phyloP scores from a whole-genome alignment of 768 basidiomycete species.

The Sporobolomyces phaffii region DNA sequence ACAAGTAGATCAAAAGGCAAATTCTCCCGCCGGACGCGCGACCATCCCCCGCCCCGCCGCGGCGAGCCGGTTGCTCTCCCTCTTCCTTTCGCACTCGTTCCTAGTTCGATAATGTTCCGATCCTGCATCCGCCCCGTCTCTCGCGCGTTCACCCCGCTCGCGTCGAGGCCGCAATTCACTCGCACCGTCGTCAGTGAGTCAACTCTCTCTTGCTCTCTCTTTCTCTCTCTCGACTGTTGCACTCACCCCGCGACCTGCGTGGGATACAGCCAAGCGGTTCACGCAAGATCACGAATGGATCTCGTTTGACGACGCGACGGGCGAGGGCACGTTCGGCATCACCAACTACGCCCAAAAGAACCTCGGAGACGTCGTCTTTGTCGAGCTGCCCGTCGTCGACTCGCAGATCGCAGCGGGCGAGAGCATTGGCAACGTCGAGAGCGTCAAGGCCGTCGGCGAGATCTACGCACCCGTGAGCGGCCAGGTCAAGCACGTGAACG shows the following conservation, averaged over 20 bases:
- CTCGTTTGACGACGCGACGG: slow-evolving; percentile 64
- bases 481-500: slow-evolving; percentile 70
- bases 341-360: slow-evolving; percentile 87
- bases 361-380: slow-evolving; percentile 94
- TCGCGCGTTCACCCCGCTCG: neutral
- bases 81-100: neutral
- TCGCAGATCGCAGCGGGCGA: slow-evolving; percentile 59
- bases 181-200: slow-evolving; percentile 39
- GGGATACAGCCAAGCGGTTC: slow-evolving; percentile 51
- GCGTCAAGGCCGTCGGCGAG: slow-evolving; percentile 43
- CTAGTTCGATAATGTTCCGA: slow-evolving; percentile 9
- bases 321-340: slow-evolving; percentile 73
- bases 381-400: slow-evolving; percentile 72
- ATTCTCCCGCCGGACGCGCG: neutral
- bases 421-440: slow-evolving; percentile 42
- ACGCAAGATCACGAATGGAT: slow-evolving; percentile 84
- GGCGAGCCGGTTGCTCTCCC: neutral
- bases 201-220: neutral
- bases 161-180: neutral
- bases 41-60: no score
- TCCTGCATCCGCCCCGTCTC: slow-evolving; percentile 16
- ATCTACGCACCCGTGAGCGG: slow-evolving; percentile 86
- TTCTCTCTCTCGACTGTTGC: neutral
- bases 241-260: neutral
- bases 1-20: slow-evolving; percentile 8